These are phyloP conservation scores for Trichoderma sp. DNA, from an alignment of 2,329 filamentous ascomycete genomes.

Conservation along the genomic window DNA sequence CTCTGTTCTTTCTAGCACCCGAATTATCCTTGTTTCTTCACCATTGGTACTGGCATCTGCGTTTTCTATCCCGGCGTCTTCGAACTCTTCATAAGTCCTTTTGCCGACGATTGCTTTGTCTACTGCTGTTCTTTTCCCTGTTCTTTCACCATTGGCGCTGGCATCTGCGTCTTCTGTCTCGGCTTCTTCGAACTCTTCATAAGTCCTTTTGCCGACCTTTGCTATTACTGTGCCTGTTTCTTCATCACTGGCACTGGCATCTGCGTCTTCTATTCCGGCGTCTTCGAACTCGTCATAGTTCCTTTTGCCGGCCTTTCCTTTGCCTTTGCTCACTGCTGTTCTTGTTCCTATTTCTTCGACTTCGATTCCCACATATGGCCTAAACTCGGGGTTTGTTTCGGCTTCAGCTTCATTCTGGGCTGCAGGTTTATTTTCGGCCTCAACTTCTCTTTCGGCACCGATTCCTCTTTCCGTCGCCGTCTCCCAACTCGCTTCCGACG, in stretches of 20 bases:
- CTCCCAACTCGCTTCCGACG: neutral
- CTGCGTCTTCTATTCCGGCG: neutral
- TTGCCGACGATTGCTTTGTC: too few species aligned
- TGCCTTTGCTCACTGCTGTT: neutral
- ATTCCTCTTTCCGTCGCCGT: neutral
- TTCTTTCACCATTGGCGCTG: too few species aligned
- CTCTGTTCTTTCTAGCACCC: neutral
- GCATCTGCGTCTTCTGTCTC: too few species aligned
- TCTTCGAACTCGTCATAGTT: neutral
- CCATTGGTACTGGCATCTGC: neutral
- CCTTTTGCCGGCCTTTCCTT: neutral
- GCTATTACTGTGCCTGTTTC: too few species aligned
- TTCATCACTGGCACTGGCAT: neutral
- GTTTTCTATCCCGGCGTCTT: neutral
- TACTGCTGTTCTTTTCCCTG: too few species aligned
- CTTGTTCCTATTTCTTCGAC: neutral
- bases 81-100: neutral
- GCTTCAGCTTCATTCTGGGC: neutral
- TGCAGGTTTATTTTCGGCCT: neutral
- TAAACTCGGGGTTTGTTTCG: neutral
- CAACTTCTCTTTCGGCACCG: neutral
- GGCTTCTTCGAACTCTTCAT: too few species aligned
- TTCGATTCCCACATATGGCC: neutral
- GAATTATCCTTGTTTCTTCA: neutral
- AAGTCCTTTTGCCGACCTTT: too few species aligned